Evolutionary conservation across 345 rosid species (phyloP), one percentile per base, ranked within the genome.

Genomic region (Draba incana): DNA sequence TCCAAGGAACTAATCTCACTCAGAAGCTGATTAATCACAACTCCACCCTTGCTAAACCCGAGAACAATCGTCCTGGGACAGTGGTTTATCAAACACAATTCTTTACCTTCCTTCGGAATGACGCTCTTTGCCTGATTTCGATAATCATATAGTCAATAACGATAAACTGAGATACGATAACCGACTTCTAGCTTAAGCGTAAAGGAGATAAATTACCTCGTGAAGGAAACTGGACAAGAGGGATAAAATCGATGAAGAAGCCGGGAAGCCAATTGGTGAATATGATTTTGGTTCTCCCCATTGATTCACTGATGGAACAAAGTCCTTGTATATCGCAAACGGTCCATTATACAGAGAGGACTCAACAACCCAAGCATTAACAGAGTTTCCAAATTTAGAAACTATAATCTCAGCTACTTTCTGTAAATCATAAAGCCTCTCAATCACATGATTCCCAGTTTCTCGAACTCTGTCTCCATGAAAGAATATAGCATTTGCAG

Each of bases 21-120:
- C 9, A 88, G 77, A 23, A 92, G 73, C 87, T 92, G 98, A 79
- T 92, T 92, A 38, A 90, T 72, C 66, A 85, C 96, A 43, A 88
- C 83, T 8, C 98, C 98, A 16, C 97, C 98, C 46, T 90, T 88
- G 74, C 98, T 90, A 76, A 92, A 92, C 13, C 98, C 98, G 16
- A 92, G 83, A 63, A 90, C 41, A 70, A 79, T 47, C 0, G 96
- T 84, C 62, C 66, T 88, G 0, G 92, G 88, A 37, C 35, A 69
- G 37, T 45, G 41, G 28, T 54, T 64, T 11, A 13, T 51, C 50
- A 77, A 55, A 10, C 57, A 50, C 3, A 62, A 31, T 24, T 79
- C 66, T 45, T 61, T 41, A 6, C 42, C 63, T 62, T 60, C 68
- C 66, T 73, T 75, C 0, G 79, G 72, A 66, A 82, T 64, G 39